Percentiles rank a stretch among this genome's conserved stretches.
These are phyloP conservation scores for Phaeotremella fagi DNA, from an alignment of 768 basidiomycete genomes.

Conservation along the genomic window DNA sequence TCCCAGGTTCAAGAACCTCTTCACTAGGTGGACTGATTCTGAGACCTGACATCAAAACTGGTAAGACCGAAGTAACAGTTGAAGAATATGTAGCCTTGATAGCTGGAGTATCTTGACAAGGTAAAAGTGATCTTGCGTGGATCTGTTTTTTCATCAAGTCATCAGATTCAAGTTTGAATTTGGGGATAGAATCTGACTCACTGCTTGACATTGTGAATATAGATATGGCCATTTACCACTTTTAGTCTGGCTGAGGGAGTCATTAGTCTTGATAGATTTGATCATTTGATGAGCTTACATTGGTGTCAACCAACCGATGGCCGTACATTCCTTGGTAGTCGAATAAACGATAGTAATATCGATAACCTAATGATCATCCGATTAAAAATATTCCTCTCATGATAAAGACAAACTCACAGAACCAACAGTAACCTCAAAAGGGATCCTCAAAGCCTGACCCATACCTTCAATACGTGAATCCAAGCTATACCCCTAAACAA, in stretches of 20 bases:
- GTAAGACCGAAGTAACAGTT: constrained; percentile 67
- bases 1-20: constrained; percentile 68
- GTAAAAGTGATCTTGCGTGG: constrained; percentile 72
- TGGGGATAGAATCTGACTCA: neutral
- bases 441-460: constrained; percentile 68
- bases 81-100: constrained; percentile 92
- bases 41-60: constrained; percentile 78
- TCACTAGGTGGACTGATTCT: constrained; percentile 69
- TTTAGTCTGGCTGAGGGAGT: constrained; percentile 64
- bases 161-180: neutral
- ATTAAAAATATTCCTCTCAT: no score
- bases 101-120: constrained; percentile 82
- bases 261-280: neutral
- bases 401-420: constrained; percentile 23
- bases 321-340: constrained; percentile 69
- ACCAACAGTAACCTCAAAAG: constrained; percentile 44
- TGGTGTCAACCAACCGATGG: constrained; percentile 82
- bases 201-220: constrained; percentile 86
- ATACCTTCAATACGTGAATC: constrained; percentile 53
- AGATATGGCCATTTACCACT: constrained; percentile 79
- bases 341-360: constrained; percentile 60
- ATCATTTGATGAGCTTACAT: constrained; percentile 52
- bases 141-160: constrained; percentile 50
- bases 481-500: constrained; percentile 10
- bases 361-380: constrained; percentile 52